Evolutionary conservation across 495 filamentous ascomycete genomes (phyloP), one percentile per base, ranked within the genome.

Genomic region (Astrothelium subdiscretum): DNA sequence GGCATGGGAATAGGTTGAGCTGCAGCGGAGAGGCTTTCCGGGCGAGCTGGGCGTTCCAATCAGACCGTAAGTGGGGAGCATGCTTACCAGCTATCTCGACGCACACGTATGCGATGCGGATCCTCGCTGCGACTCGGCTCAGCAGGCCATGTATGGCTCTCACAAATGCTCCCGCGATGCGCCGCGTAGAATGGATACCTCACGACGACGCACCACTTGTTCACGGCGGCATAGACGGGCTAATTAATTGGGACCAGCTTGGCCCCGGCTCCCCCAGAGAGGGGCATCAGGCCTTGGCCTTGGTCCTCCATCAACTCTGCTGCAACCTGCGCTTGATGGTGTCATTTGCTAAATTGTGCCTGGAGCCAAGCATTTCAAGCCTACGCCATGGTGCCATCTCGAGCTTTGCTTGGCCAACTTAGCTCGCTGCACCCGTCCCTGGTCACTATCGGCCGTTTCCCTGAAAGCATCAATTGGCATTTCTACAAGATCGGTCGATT

Each of bases 91-190:
- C 48, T 54, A 54, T 54, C 48, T 26, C 48, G 4, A 54, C 20
- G 48, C 48, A 54, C 48, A 54, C 48, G 48, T 54, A 54, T 54
- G 48, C 48, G 48, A 20, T 27, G 48, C 24, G 48, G 48, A 54
- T 54, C 48, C 24, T 12, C 48, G 48, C 48, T 48, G 10, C 43
- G 35, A 38, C 35, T 38, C 35, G 35, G 35, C 35, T 38, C 35
- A 38, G 35, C 15, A 6, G 5, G 42, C 42, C 3, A 8, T 48
- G 42, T 8, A 3, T 48, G 42, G 42, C 42, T 48, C 42, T 10
- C 5, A 6, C 4, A 48, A 18, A n/a, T n/a, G 42, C 42, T 3
- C 15, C 48, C 20, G 2, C 48, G 29, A 8, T 38, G 29, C 48
- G 48, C 48, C 48, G 48, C 48, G 48, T 24, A 54, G 48, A 54